A percentile compares a stretch with the other conserved stretches of the same genome.
Evolutionary conservation across 169 alveolate genomes (phyloP).

Genomic region (Pseudocohnilembus persalinus): DNA sequence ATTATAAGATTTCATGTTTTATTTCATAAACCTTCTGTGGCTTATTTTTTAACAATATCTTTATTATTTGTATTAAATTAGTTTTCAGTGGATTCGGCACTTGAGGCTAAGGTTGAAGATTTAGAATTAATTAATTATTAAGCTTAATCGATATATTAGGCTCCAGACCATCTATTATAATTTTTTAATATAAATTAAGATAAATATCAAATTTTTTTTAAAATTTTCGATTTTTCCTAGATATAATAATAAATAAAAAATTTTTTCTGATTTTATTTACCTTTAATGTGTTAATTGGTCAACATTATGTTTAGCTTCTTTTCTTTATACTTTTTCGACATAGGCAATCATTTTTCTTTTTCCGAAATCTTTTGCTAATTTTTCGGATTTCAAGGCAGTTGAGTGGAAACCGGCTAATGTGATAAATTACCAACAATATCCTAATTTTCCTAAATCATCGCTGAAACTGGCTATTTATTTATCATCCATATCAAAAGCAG

Average conservation of each 20-base stretch:
- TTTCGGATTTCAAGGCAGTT: slow-evolving; percentile 70
- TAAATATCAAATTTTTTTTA: too few relatives aligned
- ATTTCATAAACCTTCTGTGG: neutral
- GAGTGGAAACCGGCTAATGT: slow-evolving; percentile 88
- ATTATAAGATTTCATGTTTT: too few relatives aligned
- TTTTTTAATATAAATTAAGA: too few relatives aligned
- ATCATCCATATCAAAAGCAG: slow-evolving; percentile 75
- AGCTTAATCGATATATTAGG: slow-evolving; percentile 12
- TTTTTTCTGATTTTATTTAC: slow-evolving; percentile 33
- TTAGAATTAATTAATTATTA: neutral
- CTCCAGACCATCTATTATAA: slow-evolving; percentile 25
- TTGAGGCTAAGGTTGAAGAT: slow-evolving; percentile 19
- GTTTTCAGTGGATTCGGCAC: slow-evolving; percentile 34
- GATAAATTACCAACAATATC: slow-evolving; percentile 86
- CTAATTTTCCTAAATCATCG: slow-evolving; percentile 75
- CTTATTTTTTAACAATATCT: neutral
- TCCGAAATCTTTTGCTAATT: slow-evolving; percentile 63
- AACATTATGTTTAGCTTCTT: slow-evolving; percentile 73
- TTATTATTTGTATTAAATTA: slow-evolving; percentile 13
- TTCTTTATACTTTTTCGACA: slow-evolving; percentile 77
- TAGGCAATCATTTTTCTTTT: slow-evolving; percentile 74
- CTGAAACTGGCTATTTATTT: slow-evolving; percentile 70
- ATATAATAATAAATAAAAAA: neutral
- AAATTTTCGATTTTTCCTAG: slow-evolving; percentile 2
- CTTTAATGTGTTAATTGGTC: slow-evolving; percentile 79